Percentiles rank a stretch among this genome's conserved stretches.
Conservation (phyloP, 1,284 basidiomycete species). For the Boletus mariae region DNA sequence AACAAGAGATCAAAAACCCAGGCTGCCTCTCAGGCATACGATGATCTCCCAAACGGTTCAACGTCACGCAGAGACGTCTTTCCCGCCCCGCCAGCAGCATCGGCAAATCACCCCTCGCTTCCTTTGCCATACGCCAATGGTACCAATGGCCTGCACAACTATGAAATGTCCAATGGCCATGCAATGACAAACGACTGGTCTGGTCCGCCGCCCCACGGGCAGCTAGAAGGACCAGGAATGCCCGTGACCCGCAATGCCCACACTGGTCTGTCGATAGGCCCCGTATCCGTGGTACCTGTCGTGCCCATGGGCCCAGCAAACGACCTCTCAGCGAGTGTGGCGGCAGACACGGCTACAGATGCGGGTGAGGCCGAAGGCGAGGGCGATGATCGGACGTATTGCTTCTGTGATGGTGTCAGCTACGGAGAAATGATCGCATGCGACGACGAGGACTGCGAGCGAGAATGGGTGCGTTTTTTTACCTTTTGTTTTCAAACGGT, state of each 20-base stretch:
- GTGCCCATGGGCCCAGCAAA: slow-evolving; percentile 21
- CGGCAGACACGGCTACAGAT: slow-evolving; percentile 35
- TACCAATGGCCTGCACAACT: slow-evolving; percentile 31
- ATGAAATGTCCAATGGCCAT: slow-evolving; percentile 34
- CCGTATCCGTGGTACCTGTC: slow-evolving; percentile 23
- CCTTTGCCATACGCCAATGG: slow-evolving; percentile 37
- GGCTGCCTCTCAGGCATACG: slow-evolving; percentile 26
- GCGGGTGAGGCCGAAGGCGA: slow-evolving; percentile 46
- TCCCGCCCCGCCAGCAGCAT: slow-evolving; percentile 38
- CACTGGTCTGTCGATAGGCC: slow-evolving; percentile 29
- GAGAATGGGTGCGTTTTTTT: slow-evolving; percentile 81
- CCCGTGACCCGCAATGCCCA: slow-evolving; percentile 52
- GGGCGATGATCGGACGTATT: slow-evolving; percentile 77
- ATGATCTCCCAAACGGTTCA: slow-evolving; percentile 25
- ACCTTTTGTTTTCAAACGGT: slow-evolving; percentile 1
- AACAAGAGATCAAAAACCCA: slow-evolving; percentile 37
- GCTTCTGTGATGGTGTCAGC: slow-evolving; percentile 82
- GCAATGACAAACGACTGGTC: slow-evolving; percentile 24
- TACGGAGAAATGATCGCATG: slow-evolving; percentile 98
- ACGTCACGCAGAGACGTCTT: slow-evolving; percentile 33
- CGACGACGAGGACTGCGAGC: slow-evolving; percentile 83
- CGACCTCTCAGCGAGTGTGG: slow-evolving; percentile 29
- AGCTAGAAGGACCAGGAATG: slow-evolving; percentile 74
- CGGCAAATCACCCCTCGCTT: slow-evolving; percentile 41
- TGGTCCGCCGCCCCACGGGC: slow-evolving; percentile 40